A percentile compares a stretch with the other conserved stretches of the same genome.
Conservation (phyloP, 2,329 filamentous ascomycete species). For the Fusarium liriodendri region DNA sequence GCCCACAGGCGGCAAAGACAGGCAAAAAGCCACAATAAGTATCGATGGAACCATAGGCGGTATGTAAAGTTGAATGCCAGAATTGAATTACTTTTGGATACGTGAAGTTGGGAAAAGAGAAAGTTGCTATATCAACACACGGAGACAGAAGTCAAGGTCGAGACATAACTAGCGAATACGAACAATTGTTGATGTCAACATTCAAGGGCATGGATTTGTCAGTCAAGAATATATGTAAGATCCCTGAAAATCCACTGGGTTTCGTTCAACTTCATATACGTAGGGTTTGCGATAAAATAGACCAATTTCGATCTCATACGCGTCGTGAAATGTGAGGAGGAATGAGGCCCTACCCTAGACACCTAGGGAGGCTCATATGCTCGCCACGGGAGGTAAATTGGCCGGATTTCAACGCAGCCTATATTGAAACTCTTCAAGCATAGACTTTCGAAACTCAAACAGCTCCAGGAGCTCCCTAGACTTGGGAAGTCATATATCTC, state of each 20-base stretch:
- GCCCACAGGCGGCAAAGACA: background rate
- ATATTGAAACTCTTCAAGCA: too few species aligned
- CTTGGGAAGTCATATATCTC: too few species aligned
- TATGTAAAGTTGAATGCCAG: background rate
- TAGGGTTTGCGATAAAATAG: too few species aligned
- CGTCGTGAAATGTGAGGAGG: too few species aligned
- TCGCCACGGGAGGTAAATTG: too few species aligned
- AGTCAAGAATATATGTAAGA: background rate
- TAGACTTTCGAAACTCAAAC: too few species aligned
- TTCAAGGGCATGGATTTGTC: background rate
- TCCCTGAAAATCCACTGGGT: background rate
- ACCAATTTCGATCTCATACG: too few species aligned
- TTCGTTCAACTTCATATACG: background rate
- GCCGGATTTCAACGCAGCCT: too few species aligned
- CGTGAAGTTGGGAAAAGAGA: background rate
- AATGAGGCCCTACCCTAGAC: too few species aligned
- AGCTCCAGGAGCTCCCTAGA: too few species aligned
- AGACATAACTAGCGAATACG: background rate
- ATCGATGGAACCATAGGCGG: background rate
- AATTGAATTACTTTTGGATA: constrained; percentile 2
- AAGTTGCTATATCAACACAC: too few species aligned
- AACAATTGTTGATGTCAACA: background rate
- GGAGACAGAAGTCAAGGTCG: background rate
- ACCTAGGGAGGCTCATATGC: too few species aligned
- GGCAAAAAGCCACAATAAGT: background rate